A percentile compares a stretch with the other conserved stretches of the same genome.
phyloP scores from a whole-genome alignment of 495 filamentous ascomycete species.

The Penicillium silybi region DNA sequence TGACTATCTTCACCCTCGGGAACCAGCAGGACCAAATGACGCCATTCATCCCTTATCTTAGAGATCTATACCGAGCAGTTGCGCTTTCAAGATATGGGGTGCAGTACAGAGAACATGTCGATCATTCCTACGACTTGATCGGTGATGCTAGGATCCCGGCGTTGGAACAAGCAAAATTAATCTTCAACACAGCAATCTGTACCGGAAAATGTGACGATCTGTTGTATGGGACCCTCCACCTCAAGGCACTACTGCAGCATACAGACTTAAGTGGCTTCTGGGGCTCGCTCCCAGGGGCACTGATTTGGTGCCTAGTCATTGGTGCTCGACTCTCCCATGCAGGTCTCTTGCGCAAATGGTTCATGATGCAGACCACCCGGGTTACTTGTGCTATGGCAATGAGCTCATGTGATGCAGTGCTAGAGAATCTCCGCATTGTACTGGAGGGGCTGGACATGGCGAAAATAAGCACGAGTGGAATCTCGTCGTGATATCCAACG shows the following conservation, averaged over 20 bases:
- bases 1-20: no score
- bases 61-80: no score
- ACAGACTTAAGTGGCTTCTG: constrained; percentile 12
- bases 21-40: no score
- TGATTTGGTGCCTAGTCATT: constrained; percentile 22
- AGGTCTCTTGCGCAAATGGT: constrained; percentile 7
- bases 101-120: no score
- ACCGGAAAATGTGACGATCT: background rate
- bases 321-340: constrained; percentile 8
- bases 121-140: no score
- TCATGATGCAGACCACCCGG: constrained; percentile 16
- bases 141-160: no score
- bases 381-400: constrained; percentile 12
- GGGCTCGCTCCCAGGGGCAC: constrained; percentile 11
- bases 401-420: background rate
- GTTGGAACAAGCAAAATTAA: no score
- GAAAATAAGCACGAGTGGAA: background rate
- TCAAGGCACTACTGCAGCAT: constrained; percentile 10
- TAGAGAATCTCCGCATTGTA: constrained; percentile 2
- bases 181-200: background rate
- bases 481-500: background rate
- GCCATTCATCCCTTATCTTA: no score
- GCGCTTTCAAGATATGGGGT: no score
- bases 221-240: background rate
- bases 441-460: constrained; percentile 9